Evolutionary conservation across 306 rosid species (phyloP).

Genomic region (Sphenostylis stenocarpa): DNA sequence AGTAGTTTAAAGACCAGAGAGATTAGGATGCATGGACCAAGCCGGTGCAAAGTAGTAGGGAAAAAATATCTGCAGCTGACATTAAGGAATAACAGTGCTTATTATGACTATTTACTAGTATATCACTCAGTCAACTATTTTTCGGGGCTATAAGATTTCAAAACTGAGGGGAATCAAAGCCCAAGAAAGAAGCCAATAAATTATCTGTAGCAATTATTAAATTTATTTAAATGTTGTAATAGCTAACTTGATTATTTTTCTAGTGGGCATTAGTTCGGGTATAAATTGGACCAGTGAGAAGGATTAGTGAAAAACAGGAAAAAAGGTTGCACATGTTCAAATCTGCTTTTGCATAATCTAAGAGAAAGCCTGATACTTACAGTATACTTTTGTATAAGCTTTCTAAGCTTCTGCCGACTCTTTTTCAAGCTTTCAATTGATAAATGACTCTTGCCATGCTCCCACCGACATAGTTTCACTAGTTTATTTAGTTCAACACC

Average conservation of each 20-base stretch:
- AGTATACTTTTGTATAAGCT: constrained; percentile 75
- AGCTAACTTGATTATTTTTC: not conserved
- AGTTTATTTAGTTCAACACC: constrained; percentile 59
- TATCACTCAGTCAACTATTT: not conserved
- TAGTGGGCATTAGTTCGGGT: not conserved
- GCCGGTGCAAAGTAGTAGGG: not conserved
- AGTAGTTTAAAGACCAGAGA: not conserved
- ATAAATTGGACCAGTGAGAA: not conserved
- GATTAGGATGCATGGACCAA: not conserved
- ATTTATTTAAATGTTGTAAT: not conserved
- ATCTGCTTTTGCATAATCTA: not conserved
- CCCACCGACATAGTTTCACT: constrained; percentile 78
- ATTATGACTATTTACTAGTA: not conserved
- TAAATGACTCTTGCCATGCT: constrained; percentile 51
- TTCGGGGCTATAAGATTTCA: not conserved
- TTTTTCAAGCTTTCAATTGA: constrained; percentile 63
- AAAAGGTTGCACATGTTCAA: not conserved
- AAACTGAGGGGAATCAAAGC: not conserved
- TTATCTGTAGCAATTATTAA: not conserved
- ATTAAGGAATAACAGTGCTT: not conserved
- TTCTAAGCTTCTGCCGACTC: constrained; percentile 72
- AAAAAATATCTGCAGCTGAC: not conserved
- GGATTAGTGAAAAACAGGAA: not conserved
- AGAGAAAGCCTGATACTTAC: constrained; percentile 46
- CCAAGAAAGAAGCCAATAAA: not conserved